Base-by-base conservation (phyloP, 2,329 filamentous ascomycete species). In the Hymenoscyphus albidus region DNA sequence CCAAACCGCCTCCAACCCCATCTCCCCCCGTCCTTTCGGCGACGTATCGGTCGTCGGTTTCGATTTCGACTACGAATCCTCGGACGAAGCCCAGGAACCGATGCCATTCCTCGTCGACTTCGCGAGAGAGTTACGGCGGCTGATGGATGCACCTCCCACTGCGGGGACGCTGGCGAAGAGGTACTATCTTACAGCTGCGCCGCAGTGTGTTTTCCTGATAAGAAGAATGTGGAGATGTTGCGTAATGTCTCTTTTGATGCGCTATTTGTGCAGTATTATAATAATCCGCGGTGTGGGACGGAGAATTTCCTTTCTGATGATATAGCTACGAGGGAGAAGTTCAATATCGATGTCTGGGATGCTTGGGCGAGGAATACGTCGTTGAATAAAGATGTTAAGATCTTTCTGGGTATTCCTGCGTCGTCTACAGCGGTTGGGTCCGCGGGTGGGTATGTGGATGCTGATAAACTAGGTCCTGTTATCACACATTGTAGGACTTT, bases 401-500 rank as follows among this genome's bases (percentile, higher is more conserved):
- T 44, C n/a, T 44, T 44, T 14, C 40, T 44, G 13, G 40, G 40
- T 12, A 2, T 42, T 13, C 40, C 40, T 12, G 40, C 12, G 40
- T 12, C 12, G 6, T 5, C 4, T 42, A 14, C 12, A 9, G 40
- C 40, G 40, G 40, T 42, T 9, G 16, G 16, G 1, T 10, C 13
- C 2, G 40, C 12, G 40, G 40, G 40, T 7, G 40, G 40, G 10
- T 42, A 42, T 42, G 40, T 42, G 40, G 40, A 42, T 12, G 40
- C 12, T 14, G 10, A 14, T 12, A 42, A 79, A 27, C 78, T 90
- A 48, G 76, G 73, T 22, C 72, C 77, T 5, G 79, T 87, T 39
- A 80, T 89, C 67, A 63, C 78, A 42, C 88, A 84, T 70, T 79
- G 77, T 57, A 81, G 82, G 76, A 73, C 76, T 51, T 89, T 82